Percentiles rank a stretch among this genome's conserved stretches.
These are phyloP conservation scores for Anthostomella pinea DNA, from an alignment of 2,329 filamentous ascomycete genomes.

Conservation along the genomic window DNA sequence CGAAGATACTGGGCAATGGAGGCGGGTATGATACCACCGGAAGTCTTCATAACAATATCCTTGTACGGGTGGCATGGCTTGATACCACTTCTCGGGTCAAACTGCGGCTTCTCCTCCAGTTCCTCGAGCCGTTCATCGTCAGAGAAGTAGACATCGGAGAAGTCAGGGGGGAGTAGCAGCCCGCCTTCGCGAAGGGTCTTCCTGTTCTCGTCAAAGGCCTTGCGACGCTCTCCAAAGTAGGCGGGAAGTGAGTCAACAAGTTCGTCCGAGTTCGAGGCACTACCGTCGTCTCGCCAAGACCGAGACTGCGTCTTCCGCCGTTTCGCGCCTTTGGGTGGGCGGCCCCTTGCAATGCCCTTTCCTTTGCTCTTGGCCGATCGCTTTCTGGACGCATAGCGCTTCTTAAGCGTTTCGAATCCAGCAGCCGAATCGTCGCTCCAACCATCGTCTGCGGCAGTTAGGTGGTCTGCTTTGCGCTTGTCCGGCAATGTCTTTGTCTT, in stretches of 20 bases:
- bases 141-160: slow-evolving; percentile 71
- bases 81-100: slow-evolving; percentile 52
- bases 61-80: slow-evolving; percentile 68
- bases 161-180: slow-evolving; percentile 74
- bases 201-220: slow-evolving; percentile 63
- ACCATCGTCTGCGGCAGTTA: slow-evolving; percentile 14
- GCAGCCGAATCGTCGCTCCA: slow-evolving; percentile 30
- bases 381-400: slow-evolving; percentile 18
- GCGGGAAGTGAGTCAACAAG: slow-evolving; percentile 62
- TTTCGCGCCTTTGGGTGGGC: slow-evolving; percentile 11
- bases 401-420: slow-evolving; percentile 19
- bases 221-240: slow-evolving; percentile 67
- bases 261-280: slow-evolving; percentile 37
- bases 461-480: slow-evolving; percentile 23
- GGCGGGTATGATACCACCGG: slow-evolving; percentile 78
- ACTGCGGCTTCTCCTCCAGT: slow-evolving; percentile 67
- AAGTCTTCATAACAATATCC: slow-evolving; percentile 72
- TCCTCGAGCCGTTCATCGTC: slow-evolving; percentile 63
- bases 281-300: slow-evolving; percentile 27
- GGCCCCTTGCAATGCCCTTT: slow-evolving; percentile 13
- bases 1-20: slow-evolving; percentile 88
- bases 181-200: slow-evolving; percentile 63
- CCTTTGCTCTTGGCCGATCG: slow-evolving; percentile 18
- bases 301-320: slow-evolving; percentile 9
- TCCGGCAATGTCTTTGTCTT: slow-evolving; percentile 4